Conservation (phyloP, 1,284 basidiomycete species). For the Boletus albobrunnescens region DNA sequence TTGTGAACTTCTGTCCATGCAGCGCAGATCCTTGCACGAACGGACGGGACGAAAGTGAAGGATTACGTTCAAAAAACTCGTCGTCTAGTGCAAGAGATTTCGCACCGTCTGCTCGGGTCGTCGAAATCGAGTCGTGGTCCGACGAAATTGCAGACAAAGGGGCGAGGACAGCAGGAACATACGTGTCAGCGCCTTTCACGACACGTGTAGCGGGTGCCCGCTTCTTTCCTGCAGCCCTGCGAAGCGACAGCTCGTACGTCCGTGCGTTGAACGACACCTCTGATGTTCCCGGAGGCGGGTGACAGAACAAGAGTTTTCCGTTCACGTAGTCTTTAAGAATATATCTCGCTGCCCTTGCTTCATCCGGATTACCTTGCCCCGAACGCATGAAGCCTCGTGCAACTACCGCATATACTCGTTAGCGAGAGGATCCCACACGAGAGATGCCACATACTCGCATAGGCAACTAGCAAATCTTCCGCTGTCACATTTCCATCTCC, state of each 20-base stretch:
- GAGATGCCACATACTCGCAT: slow-evolving; percentile 73
- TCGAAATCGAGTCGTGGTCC: slow-evolving; percentile 17
- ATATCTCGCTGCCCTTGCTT: slow-evolving; percentile 89
- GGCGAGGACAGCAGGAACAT: slow-evolving; percentile 39
- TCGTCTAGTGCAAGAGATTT: slow-evolving; percentile 74
- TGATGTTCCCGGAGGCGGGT: slow-evolving; percentile 74
- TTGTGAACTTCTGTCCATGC: slow-evolving; percentile 59
- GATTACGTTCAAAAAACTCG: slow-evolving; percentile 73
- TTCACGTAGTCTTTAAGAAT: slow-evolving; percentile 98
- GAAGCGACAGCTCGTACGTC: slow-evolving; percentile 63
- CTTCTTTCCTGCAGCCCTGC: slow-evolving; percentile 67
- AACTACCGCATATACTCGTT: slow-evolving; percentile 46
- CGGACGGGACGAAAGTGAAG: slow-evolving; percentile 52
- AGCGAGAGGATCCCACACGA: slow-evolving; percentile 5
- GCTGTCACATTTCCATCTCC: slow-evolving; percentile 78
- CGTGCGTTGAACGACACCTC: slow-evolving; percentile 77
- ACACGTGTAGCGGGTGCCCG: slow-evolving; percentile 83
- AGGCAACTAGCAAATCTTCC: slow-evolving; percentile 82
- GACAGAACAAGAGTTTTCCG: slow-evolving; percentile 87
- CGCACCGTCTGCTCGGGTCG: slow-evolving; percentile 36
- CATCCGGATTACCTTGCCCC: slow-evolving; percentile 96
- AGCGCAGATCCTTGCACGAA: slow-evolving; percentile 61
- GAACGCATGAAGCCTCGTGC: slow-evolving; percentile 92
- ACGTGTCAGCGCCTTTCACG: slow-evolving; percentile 78
- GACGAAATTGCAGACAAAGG: slow-evolving; percentile 19